Percentiles rank a stretch among this genome's conserved stretches.
Evolutionary conservation across 495 filamentous ascomycete species (phyloP).

Genomic region (Hypoxylon fragiforme): DNA sequence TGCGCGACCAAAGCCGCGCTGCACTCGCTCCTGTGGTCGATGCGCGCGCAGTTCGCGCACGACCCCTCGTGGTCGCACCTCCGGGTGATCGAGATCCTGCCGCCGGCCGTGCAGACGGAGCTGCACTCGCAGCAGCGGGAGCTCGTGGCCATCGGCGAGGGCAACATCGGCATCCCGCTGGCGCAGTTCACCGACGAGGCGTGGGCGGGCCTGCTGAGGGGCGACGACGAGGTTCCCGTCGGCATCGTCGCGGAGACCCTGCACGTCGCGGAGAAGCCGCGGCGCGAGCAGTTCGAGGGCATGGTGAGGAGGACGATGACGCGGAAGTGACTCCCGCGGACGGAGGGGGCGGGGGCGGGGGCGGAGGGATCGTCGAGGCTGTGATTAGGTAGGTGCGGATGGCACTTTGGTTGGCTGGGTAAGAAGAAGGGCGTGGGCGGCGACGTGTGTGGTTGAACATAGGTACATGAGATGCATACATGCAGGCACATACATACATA

Average conservation of each 20-base stretch:
- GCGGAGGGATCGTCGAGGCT: too few relatives aligned
- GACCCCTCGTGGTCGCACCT: conserved; percentile 41
- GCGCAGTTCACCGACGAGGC: conserved; percentile 60
- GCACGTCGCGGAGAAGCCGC: conserved; percentile 18
- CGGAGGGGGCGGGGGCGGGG: too few relatives aligned
- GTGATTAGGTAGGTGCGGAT: too few relatives aligned
- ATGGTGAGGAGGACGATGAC: conserved; percentile 20
- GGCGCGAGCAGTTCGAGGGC: conserved; percentile 7
- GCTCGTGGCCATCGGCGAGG: conserved; percentile 42
- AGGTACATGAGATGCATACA: too few relatives aligned
- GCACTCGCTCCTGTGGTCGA: conserved; percentile 57
- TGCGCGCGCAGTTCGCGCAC: conserved; percentile 61
- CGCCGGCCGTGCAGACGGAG: conserved; percentile 69
- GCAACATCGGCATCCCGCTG: conserved; percentile 61
- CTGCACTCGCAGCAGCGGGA: conserved; percentile 56
- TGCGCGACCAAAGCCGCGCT: conserved; percentile 63
- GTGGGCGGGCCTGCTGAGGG: conserved; percentile 52
- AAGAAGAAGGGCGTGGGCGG: too few relatives aligned
- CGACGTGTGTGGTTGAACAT: too few relatives aligned
- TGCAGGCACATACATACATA: too few relatives aligned
- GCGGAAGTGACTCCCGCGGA: conserved; percentile 10
- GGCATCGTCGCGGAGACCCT: conserved; percentile 24
- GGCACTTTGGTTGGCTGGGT: too few relatives aligned
- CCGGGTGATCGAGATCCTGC: conserved; percentile 66
- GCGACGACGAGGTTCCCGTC: conserved; percentile 53